Evolutionary conservation across 345 rosid species (phyloP).

Genomic region (Lenwebbia sp.): DNA sequence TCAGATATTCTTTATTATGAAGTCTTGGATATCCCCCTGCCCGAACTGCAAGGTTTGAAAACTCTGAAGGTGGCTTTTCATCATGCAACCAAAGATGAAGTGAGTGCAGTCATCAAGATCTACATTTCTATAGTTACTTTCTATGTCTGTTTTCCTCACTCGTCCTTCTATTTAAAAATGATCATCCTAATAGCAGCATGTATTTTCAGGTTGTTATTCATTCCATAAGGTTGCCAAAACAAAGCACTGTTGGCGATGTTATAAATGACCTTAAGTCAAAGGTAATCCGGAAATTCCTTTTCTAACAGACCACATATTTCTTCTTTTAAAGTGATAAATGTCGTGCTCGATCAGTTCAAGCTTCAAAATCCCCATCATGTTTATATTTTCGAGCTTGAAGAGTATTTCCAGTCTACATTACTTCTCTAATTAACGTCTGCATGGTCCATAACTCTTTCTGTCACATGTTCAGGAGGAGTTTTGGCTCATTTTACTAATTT

Average conservation of each 20-base stretch:
- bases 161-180: background rate
- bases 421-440: background rate
- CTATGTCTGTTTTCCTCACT: slow-evolving; percentile 8
- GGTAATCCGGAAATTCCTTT: slow-evolving; percentile 11
- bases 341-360: background rate
- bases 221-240: slow-evolving; percentile 56
- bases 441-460: background rate
- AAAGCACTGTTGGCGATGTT: slow-evolving; percentile 64
- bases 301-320: background rate
- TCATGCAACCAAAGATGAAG: slow-evolving; percentile 63
- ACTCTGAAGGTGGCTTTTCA: slow-evolving; percentile 69
- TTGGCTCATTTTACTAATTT: background rate
- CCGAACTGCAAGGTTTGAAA: slow-evolving; percentile 67
- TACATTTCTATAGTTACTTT: slow-evolving; percentile 1
- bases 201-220: slow-evolving; percentile 46
- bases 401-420: background rate
- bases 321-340: background rate
- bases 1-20: slow-evolving; percentile 69
- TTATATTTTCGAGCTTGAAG: background rate
- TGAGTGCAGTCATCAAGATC: slow-evolving; percentile 5
- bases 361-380: background rate
- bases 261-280: slow-evolving; percentile 56
- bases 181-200: background rate
- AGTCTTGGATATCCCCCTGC: slow-evolving; percentile 72
- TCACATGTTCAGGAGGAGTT: background rate